phyloP scores from a whole-genome alignment of 1,139 yeast genomes.

The Pichia sp. region DNA sequence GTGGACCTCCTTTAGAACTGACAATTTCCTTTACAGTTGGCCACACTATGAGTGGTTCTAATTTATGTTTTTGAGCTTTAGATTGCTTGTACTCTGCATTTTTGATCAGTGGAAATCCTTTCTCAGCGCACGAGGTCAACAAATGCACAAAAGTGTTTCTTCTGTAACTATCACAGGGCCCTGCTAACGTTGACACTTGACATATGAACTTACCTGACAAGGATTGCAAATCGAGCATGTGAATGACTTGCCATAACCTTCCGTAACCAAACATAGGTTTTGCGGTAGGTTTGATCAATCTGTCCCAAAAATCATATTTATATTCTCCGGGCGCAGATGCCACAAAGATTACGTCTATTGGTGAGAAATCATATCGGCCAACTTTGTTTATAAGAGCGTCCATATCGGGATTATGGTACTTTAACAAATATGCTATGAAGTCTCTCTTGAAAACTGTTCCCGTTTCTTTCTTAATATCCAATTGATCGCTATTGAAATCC shows the following conservation, averaged over 20 bases:
- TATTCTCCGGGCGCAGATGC: slow-evolving; percentile 47
- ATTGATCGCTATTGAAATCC: slow-evolving; percentile 6
- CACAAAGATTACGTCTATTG: slow-evolving; percentile 46
- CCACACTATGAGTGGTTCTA: slow-evolving; percentile 42
- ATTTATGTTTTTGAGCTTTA: slow-evolving; percentile 22
- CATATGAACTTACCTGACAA: slow-evolving; percentile 35
- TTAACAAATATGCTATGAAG: slow-evolving; percentile 36
- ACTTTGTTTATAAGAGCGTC: slow-evolving; percentile 29
- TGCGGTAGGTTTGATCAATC: slow-evolving; percentile 4
- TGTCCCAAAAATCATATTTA: slow-evolving; percentile 7
- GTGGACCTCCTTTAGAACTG: slow-evolving; percentile 27
- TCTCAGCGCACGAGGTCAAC: slow-evolving; percentile 35
- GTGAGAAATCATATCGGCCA: slow-evolving; percentile 35
- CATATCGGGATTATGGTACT: slow-evolving; percentile 32
- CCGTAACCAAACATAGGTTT: slow-evolving; percentile 41
- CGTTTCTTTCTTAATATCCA: slow-evolving; percentile 13
- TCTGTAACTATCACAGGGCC: slow-evolving; percentile 36
- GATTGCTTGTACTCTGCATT: slow-evolving; percentile 25
- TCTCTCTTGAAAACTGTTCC: slow-evolving; percentile 33
- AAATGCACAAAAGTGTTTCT: slow-evolving; percentile 49
- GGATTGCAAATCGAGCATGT: slow-evolving; percentile 27
- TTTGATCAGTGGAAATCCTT: slow-evolving; percentile 19
- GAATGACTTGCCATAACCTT: slow-evolving; percentile 37
- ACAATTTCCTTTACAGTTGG: slow-evolving; percentile 49
- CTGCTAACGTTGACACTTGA: slow-evolving; percentile 57